phyloP scores from a whole-genome alignment of 2,329 filamentous ascomycete genomes.

The Trichophyton schoenleinii region DNA sequence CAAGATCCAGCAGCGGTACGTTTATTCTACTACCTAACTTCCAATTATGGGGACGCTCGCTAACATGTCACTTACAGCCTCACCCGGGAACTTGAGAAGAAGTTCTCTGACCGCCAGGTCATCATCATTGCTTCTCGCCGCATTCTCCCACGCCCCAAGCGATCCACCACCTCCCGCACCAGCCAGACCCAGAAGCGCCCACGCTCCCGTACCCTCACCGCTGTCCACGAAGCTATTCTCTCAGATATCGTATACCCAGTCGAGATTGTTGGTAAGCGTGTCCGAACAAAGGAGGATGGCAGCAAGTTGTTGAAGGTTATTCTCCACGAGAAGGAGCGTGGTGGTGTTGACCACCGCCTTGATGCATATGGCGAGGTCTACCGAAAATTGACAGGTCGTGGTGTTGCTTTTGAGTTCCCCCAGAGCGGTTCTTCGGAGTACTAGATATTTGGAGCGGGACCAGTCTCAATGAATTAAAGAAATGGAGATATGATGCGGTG shows the following conservation, averaged over 20 bases:
- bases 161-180: slow-evolving; percentile 90
- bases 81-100: slow-evolving; percentile 99
- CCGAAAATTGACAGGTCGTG: slow-evolving; percentile 91
- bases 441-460: slow-evolving; percentile 40
- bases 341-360: slow-evolving; percentile 97
- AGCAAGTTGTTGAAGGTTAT: slow-evolving; percentile 98
- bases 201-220: slow-evolving; percentile 91
- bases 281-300: slow-evolving; percentile 97
- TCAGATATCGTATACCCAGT: slow-evolving; percentile 97
- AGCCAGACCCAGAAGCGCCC: slow-evolving; percentile 98
- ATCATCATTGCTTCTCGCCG: slow-evolving; percentile 97
- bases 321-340: slow-evolving; percentile 99
- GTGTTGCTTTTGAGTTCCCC: slow-evolving; percentile 97
- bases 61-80: slow-evolving; percentile 47
- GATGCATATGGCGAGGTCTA: slow-evolving; percentile 99
- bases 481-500: slow-evolving; percentile 2
- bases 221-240: slow-evolving; percentile 97
- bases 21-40: slow-evolving; percentile 14
- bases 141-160: slow-evolving; percentile 97
- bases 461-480: slow-evolving; percentile 1
- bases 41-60: background rate
- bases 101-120: slow-evolving; percentile 99
- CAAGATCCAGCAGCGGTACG: slow-evolving; percentile 99
- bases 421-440: slow-evolving; percentile 67
- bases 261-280: slow-evolving; percentile 98